Base-by-base conservation (phyloP, 768 basidiomycete species). In the Postia placenta region DNA sequence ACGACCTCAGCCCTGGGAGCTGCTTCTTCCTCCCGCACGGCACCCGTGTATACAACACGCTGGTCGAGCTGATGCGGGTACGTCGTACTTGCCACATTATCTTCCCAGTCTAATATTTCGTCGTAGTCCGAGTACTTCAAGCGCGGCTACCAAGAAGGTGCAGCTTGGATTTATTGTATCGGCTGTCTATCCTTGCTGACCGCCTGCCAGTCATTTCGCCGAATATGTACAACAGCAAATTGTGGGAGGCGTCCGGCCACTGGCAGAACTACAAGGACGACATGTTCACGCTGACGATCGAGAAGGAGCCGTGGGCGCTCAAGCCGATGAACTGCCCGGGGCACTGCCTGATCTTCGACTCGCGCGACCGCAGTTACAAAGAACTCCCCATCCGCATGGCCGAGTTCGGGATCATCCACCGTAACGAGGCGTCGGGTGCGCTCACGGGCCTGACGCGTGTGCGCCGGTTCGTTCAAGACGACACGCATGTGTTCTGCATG, bases 241-340 rank as follows among this genome's bases (percentile, higher is more conserved):
- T 99, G 15, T 99, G 96, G 96, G 86, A 98, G 70, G 92, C 89
- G 1, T 97, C 95, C 0, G 96, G 96, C 2, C 96, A 97, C 65
- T 96, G 89, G 95, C 81, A 91, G 60, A 95, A 98, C 65, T 99
- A 97, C 74, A 84, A 87, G 65, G 94, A 98, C 47, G 93, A 92
- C 69, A 99, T 99, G 96, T 99, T 98, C 72, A 66, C 75, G 39
- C 82, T 98, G 50, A 88, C 94, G 49, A 70, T 97, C 49, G 96
- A 99, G 69, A 97, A 98, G 71, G 93, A 97, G 70, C 80, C 80
- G 62, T 99, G 92, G 81, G 95, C 79, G 0, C 75, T 98, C 51
- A 96, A 98, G 70, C 96, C 96, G 17, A 99, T 99, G 96, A 99
- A 99, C 68, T 98, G 96, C 72, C 96, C 90, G 0, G 94, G 94